Base-by-base conservation (phyloP, 306 rosid genomes). In the Lithocarpus polystachyus region DNA sequence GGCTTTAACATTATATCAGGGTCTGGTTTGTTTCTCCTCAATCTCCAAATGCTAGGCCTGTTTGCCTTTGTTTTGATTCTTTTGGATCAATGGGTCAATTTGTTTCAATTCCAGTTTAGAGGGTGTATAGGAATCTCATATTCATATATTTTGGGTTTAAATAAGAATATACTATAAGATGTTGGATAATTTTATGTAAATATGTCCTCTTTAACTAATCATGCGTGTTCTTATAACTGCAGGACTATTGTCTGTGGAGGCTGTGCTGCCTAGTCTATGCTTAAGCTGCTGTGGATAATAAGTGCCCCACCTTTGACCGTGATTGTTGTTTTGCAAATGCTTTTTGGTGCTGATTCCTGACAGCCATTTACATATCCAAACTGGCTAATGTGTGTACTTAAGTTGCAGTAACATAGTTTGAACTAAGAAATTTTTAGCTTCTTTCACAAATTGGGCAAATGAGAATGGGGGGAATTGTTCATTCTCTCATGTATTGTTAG, bases 181-280 rank as follows among this genome's bases (percentile, higher is more conserved):
- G 53, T 48, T 12, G 14, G 15, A 48, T 48, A 13, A 48, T 48
- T 48, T 48, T 48, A 48, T 48, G 53, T 3, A 48, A 12, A 2
- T 48, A 48, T 48, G 29, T 22, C 11, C 15, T 57, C 24, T 59
- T 59, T 20, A 56, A 59, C 65, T 59, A 59, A 23, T 59, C 31
- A 9, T 9, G 19, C 87, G 35, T 67, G 37, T 67, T 29, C n/a
- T 55, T 1, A 10, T 13, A 40, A 75, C 74, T 78, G 83, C 79
- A 95, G 99, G 84, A 82, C 94, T 82, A 81, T 95, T 67, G 81
- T 90, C 61, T 93, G 96, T 68, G 99, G 98, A 84, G 91, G 94
- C 74, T 95, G 94, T 75, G 91, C 77, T 71, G 91, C 87, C 40
- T 92, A 88, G 77, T 56, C 33, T 20, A 31, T 40, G 43, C 45